Evolutionary conservation across 2,329 filamentous ascomycete genomes (phyloP).

Genomic region (Botrytis paeoniae): DNA sequence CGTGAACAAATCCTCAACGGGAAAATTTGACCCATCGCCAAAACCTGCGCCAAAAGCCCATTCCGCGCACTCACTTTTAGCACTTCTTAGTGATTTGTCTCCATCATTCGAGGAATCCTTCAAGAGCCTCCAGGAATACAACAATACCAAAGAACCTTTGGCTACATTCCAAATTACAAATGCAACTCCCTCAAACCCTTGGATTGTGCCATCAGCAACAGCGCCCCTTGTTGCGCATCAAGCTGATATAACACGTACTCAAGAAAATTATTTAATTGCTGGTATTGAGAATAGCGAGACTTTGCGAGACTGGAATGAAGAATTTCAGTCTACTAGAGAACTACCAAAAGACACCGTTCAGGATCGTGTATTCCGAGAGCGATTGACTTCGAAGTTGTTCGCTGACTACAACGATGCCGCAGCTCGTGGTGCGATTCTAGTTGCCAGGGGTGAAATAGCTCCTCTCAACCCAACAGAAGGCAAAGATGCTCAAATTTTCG

Average conservation of each 20-base stretch:
- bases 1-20: slow-evolving; percentile 93
- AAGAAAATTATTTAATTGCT: slow-evolving; percentile 86
- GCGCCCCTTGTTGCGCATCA: slow-evolving; percentile 68
- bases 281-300: slow-evolving; percentile 94
- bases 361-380: slow-evolving; percentile 92
- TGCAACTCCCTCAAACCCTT: slow-evolving; percentile 85
- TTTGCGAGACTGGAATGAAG: slow-evolving; percentile 96
- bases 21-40: slow-evolving; percentile 90
- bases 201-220: slow-evolving; percentile 73
- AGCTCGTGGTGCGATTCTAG: slow-evolving; percentile 83
- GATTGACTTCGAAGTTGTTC: slow-evolving; percentile 91
- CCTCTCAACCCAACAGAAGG: slow-evolving; percentile 93
- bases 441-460: slow-evolving; percentile 87
- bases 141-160: slow-evolving; percentile 80
- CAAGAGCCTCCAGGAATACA: slow-evolving; percentile 75
- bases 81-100: slow-evolving; percentile 74
- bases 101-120: slow-evolving; percentile 79
- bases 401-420: slow-evolving; percentile 98
- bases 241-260: slow-evolving; percentile 80
- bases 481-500: slow-evolving; percentile 93
- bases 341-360: slow-evolving; percentile 91
- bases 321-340: slow-evolving; percentile 95
- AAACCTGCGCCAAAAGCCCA: slow-evolving; percentile 73
- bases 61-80: slow-evolving; percentile 81
- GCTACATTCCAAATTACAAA: slow-evolving; percentile 96